These are phyloP conservation scores for Globomyces pollinis-pini DNA, from an alignment of 192 early-diverging fungal genomes.

Conservation along the genomic window DNA sequence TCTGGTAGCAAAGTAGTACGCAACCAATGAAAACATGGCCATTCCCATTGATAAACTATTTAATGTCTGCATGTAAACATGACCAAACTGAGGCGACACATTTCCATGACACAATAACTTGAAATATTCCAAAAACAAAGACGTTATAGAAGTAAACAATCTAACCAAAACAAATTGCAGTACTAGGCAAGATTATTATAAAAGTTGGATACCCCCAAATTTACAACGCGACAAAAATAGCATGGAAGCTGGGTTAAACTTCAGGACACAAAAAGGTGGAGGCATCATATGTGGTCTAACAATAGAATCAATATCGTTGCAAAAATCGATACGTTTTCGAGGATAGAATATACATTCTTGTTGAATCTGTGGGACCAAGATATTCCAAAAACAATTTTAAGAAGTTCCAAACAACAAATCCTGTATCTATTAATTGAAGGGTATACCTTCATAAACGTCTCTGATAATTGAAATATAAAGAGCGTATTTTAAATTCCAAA, in stretches of 20 bases:
- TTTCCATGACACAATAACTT: constrained; percentile 48
- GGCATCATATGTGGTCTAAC: constrained; percentile 31
- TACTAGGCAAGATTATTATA: too few species aligned
- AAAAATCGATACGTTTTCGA: too few species aligned
- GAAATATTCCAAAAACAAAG: constrained; percentile 46
- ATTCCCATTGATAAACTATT: constrained; percentile 54
- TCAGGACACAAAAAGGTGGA: constrained; percentile 53
- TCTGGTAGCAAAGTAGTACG: constrained; percentile 50
- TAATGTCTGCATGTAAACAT: constrained; percentile 48
- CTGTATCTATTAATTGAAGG: too few species aligned
- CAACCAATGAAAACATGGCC: constrained; percentile 60
- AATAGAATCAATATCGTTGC: too few species aligned
- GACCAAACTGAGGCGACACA: constrained; percentile 48
- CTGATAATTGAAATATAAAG: constrained; percentile 54
- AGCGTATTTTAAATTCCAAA: constrained; percentile 49
- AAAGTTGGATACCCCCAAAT: too few species aligned
- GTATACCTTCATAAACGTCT: constrained; percentile 64
- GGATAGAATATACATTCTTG: constrained; percentile 30
- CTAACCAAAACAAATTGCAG: constrained; percentile 61
- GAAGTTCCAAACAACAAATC: constrained; percentile 60
- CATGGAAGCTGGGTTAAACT: constrained; percentile 42
- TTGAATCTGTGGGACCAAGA: constrained; percentile 31
- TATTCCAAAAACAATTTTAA: constrained; percentile 59
- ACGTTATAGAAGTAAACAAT: constrained; percentile 41
- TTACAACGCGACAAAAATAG: constrained; percentile 46